phyloP scores from a whole-genome alignment of 192 early-diverging fungal genomes.

The Glomus cerebriforme region DNA sequence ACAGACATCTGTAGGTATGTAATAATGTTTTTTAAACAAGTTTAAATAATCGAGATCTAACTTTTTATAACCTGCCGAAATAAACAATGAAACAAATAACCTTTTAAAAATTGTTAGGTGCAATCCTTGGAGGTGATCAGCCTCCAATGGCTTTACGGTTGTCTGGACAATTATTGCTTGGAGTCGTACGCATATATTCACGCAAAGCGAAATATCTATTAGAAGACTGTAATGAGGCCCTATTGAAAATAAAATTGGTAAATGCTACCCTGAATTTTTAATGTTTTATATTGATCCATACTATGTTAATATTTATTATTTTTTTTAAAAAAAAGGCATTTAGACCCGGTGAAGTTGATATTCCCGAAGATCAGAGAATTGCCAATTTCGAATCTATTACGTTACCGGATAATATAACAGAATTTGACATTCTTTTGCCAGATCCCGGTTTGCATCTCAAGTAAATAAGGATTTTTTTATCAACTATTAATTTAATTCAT shows the following conservation, averaged over 20 bases:
- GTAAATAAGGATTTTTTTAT: background rate
- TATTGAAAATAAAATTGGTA: slow-evolving; percentile 94
- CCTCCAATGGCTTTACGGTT: slow-evolving; percentile 91
- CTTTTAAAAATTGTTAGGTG: slow-evolving; percentile 50
- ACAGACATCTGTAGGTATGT: slow-evolving; percentile 75
- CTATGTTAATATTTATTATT: background rate
- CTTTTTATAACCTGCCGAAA: background rate
- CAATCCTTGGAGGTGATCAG: slow-evolving; percentile 78
- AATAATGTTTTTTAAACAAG: background rate
- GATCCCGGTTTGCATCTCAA: slow-evolving; percentile 55
- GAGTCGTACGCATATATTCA: slow-evolving; percentile 94
- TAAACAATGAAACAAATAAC: slow-evolving; percentile 8
- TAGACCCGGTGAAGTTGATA: slow-evolving; percentile 80
- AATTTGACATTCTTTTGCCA: slow-evolving; percentile 90
- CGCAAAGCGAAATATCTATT: slow-evolving; percentile 95
- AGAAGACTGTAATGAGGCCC: slow-evolving; percentile 96
- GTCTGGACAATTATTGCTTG: slow-evolving; percentile 94
- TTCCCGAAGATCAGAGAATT: slow-evolving; percentile 70
- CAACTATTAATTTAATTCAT: background rate
- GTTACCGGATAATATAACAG: slow-evolving; percentile 80
- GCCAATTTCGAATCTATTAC: slow-evolving; percentile 86
- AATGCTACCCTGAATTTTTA: slow-evolving; percentile 30
- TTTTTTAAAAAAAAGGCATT: slow-evolving; percentile 68
- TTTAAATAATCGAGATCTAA: too few species aligned
- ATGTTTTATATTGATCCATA: background rate